These are phyloP conservation scores for Lanmaoa pseudosensibilis DNA, from an alignment of 768 basidiomycete genomes.

Conservation along the genomic window DNA sequence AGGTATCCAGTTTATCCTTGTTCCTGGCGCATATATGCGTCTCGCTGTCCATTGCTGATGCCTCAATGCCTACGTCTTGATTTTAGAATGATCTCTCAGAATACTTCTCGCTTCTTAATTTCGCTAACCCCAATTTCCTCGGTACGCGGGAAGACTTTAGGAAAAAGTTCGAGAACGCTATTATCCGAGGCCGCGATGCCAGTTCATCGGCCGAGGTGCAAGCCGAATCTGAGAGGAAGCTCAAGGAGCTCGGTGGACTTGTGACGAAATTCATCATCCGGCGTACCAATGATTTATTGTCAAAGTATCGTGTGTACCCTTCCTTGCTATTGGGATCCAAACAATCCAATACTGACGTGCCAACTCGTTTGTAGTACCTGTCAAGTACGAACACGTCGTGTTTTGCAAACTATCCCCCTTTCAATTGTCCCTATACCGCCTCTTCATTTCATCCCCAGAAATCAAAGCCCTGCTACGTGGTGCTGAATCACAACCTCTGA, in stretches of 20 bases:
- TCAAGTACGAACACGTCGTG: slow-evolving; percentile 98
- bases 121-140: slow-evolving; percentile 88
- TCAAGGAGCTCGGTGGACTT: slow-evolving; percentile 84
- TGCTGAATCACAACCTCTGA: slow-evolving; percentile 87
- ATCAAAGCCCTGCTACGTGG: slow-evolving; percentile 89
- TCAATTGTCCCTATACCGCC: slow-evolving; percentile 80
- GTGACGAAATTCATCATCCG: slow-evolving; percentile 95
- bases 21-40: slow-evolving; percentile 6
- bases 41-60: neutral
- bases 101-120: slow-evolving; percentile 91
- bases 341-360: neutral
- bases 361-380: slow-evolving; percentile 66
- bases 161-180: slow-evolving; percentile 92
- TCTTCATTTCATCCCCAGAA: slow-evolving; percentile 91
- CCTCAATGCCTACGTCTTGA: neutral
- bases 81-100: slow-evolving; percentile 89
- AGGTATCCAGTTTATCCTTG: slow-evolving; percentile 43
- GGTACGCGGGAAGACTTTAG: slow-evolving; percentile 89
- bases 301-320: slow-evolving; percentile 79
- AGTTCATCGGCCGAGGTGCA: slow-evolving; percentile 78
- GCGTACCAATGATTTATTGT: slow-evolving; percentile 89
- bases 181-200: slow-evolving; percentile 88
- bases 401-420: slow-evolving; percentile 86
- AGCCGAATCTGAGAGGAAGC: slow-evolving; percentile 81
- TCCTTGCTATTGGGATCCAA: neutral